phyloP scores from a whole-genome alignment of 257 asterid genomes.

The Thymus mandschuricus region DNA sequence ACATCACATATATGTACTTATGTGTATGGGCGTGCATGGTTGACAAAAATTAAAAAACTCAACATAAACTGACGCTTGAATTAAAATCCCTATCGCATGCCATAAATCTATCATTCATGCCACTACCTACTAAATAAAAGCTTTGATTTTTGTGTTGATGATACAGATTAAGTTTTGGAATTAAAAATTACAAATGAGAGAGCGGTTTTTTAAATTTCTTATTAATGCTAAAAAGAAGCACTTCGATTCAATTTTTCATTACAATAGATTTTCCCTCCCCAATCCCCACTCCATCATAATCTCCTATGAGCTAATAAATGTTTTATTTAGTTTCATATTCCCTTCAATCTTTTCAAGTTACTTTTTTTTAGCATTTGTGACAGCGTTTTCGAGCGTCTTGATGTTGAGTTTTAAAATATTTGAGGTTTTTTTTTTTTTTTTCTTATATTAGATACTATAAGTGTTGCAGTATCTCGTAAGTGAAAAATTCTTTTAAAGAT shows the following conservation, averaged over 20 bases:
- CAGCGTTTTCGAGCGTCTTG: no score
- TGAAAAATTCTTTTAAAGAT: no score
- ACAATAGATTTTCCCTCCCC: not conserved
- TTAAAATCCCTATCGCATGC: constrained; percentile 12
- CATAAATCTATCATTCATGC: constrained; percentile 2
- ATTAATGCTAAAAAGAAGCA: no score
- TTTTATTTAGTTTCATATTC: not conserved
- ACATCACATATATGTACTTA: not conserved
- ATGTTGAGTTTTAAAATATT: no score
- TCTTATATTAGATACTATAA: no score
- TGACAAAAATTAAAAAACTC: not conserved
- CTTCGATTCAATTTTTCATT: not conserved
- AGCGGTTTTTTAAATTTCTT: no score
- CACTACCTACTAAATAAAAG: not conserved
- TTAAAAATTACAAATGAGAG: no score
- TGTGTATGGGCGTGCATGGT: not conserved
- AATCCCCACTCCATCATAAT: not conserved
- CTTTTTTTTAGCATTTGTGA: no score
- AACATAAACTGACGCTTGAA: constrained; percentile 8
- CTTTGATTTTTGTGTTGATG: not conserved
- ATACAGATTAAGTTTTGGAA: no score
- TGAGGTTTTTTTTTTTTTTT: no score
- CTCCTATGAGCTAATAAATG: not conserved
- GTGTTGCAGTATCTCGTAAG: no score
- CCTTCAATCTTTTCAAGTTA: no score